Base-by-base conservation (phyloP, 2,329 filamentous ascomycete genomes). In the Daldinia sp. region DNA sequence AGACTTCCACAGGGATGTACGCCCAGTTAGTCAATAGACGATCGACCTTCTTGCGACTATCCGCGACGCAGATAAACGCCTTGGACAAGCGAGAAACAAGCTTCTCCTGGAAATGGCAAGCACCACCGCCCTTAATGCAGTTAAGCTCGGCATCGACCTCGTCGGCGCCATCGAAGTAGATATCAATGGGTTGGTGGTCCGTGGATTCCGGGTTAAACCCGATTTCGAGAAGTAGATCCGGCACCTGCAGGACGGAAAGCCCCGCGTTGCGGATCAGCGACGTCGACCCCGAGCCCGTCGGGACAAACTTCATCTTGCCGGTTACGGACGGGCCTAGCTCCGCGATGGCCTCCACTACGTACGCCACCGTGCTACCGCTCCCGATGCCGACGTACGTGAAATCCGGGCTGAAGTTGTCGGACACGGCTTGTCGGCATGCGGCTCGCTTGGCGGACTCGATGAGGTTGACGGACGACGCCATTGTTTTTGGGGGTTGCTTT, bases 21-120 rank as follows among this genome's bases (percentile, higher is more conserved):
- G 87, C 90, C 93, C 94, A 99, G 66, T 83, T 85, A 3, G 85
- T 88, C 59, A 88, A 85, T 25, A 99, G 86, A 39, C 91, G 87
- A 32, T 85, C 80, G 64, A 93, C 93, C 68, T 94, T 86, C 80
- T 99, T 99, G 72, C 95, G 88, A 76, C 94, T 96, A 79, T 99
- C 95, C 58, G 92, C 93, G 60, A 96, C 92, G 72, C 92, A 94
- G 66, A 97, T 84, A 73, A 97, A 97, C 75, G 92, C 91, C 78
- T 88, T 91, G 3, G 93, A 90, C 50, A 90, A 87, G 63, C 92
- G 87, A 4, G 94, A 94, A 3, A 99, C 94, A 32, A 99, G 83
- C 82, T 99, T 99, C 81, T 99, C 95, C 78, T 98, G 95, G 81
- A 97, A 96, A 58, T 98, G 80, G 78, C 95, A 99, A n/a, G 93